Evolutionary conservation across 371 early-diverging fungal genomes (phyloP), one percentile per base, ranked within the genome.

Genomic region (Lichtheimia hyalospora): DNA sequence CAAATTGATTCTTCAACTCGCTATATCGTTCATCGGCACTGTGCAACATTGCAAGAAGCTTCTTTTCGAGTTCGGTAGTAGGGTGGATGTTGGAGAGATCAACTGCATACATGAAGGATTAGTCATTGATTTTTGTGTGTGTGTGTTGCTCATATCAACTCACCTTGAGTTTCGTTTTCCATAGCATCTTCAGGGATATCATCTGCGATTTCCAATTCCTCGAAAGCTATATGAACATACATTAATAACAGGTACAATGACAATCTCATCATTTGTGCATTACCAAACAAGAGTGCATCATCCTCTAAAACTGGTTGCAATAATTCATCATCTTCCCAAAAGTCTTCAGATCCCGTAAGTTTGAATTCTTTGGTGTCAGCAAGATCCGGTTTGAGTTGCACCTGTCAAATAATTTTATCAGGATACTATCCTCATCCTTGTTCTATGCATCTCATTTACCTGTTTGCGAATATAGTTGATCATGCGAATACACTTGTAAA

Each of bases 401-500:
- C 68, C 66, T 66, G 52, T 18, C 10, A 20, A 25, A 18, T 1
- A 50, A 46, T n/a, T 54, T 41, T 16, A 10, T 57, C 34, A 28
- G 15, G 16, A 28, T 27, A 44, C 18, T 10, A 43, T 10, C 8
- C 40, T n/a, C 23, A 39, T n/a, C 43, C 28, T 54, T 43, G 12
- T n/a, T 21, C 54, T 42, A 59, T 54, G 24, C 40, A 62, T 27
- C n/a, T 58, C 60, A 58, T 63, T 56, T 42, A 84, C 82, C 56
- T 81, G 65, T 51, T 80, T 48, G 41, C 94, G 88, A 43, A 93
- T 81, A 64, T 91, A 91, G 75, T 96, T 96, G 69, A 96, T 86
- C 60, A 92, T 68, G 12, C 92, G 85, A 60, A 96, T 92, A 61
- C 87, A 87, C 49, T 90, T 87, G 78, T 94, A 94, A 68, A 94